phyloP scores from a whole-genome alignment of 306 rosid species.

The Trifolium repens region DNA sequence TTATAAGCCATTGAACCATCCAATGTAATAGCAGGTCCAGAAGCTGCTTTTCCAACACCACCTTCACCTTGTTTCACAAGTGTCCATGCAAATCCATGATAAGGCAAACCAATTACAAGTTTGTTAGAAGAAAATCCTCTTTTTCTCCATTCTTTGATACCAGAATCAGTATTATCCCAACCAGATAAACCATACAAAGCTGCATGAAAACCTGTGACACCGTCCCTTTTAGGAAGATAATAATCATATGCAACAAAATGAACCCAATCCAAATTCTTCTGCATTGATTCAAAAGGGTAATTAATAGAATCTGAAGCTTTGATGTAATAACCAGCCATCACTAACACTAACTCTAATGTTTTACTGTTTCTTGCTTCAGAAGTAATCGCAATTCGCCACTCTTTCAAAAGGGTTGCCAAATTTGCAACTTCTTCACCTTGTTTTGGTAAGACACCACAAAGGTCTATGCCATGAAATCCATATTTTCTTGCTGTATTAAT shows the following conservation, averaged over 20 bases:
- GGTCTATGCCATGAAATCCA: conserved; percentile 61
- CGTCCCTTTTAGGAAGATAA: conserved; percentile 37
- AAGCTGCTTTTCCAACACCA: conserved; percentile 44
- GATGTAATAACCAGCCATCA: conserved; percentile 45
- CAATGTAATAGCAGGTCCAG: conserved; percentile 47
- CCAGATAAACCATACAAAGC: conserved; percentile 55
- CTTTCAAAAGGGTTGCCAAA: conserved; percentile 49
- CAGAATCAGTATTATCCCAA: conserved; percentile 48
- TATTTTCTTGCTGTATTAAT: conserved; percentile 44
- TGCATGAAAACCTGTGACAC: conserved; percentile 49
- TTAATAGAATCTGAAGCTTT: conserved; percentile 34
- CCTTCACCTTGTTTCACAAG: conserved; percentile 39
- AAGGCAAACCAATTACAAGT: conserved; percentile 58
- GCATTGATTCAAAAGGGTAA: conserved; percentile 52
- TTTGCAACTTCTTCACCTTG: conserved; percentile 36
- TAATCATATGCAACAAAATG: conserved; percentile 50
- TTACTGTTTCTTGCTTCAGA: conserved; percentile 45
- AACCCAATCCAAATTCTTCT: conserved; percentile 54
- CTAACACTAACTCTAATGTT: conserved; percentile 45
- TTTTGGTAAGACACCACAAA: conserved; percentile 41
- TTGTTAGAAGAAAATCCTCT: conserved; percentile 48
- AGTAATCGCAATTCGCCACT: conserved; percentile 52
- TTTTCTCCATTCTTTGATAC: conserved; percentile 52
- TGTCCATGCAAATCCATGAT: conserved; percentile 58
- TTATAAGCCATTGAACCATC: conserved; percentile 54